Conservation (phyloP, 2,329 filamentous ascomycete species). For the Penicillium verrucosum region DNA sequence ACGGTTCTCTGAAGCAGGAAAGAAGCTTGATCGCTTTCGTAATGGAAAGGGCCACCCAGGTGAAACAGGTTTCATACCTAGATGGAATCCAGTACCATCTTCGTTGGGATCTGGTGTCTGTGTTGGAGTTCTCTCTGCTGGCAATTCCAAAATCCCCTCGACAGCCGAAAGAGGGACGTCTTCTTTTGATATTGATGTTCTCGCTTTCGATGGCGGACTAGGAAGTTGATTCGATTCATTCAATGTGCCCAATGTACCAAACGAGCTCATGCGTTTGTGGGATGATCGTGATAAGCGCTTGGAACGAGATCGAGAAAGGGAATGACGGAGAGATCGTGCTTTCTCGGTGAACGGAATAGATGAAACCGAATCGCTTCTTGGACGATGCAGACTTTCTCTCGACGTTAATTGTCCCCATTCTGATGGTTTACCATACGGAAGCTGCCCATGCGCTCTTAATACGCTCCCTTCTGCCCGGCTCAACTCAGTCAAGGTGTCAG, state of each 20-base stretch:
- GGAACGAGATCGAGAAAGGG: conserved; percentile 36
- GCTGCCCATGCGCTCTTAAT: conserved; percentile 33
- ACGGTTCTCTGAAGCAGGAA: conserved; percentile 25
- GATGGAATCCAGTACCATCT: conserved; percentile 19
- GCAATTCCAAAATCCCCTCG: conserved; percentile 34
- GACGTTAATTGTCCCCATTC: conserved; percentile 38
- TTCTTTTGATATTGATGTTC: conserved; percentile 28
- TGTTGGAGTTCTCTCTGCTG: conserved; percentile 37
- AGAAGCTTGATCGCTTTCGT: conserved; percentile 19
- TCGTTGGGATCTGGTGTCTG: conserved; percentile 35
- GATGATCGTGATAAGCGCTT: conserved; percentile 30
- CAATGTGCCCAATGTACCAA: conserved; percentile 34
- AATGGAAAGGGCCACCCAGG: conserved; percentile 32
- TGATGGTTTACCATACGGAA: conserved; percentile 33
- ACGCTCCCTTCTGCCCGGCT: conserved; percentile 33
- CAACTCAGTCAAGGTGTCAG: conserved; percentile 32
- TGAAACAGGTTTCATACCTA: conserved; percentile 30
- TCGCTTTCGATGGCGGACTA: conserved; percentile 16
- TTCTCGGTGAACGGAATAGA: conserved; percentile 27
- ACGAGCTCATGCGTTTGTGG: conserved; percentile 29
- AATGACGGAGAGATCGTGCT: conserved; percentile 31
- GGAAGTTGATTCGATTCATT: conserved; percentile 28
- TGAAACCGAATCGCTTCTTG: conserved; percentile 21
- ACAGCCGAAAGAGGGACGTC: conserved; percentile 34
- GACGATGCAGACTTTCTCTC: conserved; percentile 28